Percentiles rank a stretch among this genome's conserved stretches.
Evolutionary conservation across 768 basidiomycete species (phyloP).

Genomic region (Suillus sp.): DNA sequence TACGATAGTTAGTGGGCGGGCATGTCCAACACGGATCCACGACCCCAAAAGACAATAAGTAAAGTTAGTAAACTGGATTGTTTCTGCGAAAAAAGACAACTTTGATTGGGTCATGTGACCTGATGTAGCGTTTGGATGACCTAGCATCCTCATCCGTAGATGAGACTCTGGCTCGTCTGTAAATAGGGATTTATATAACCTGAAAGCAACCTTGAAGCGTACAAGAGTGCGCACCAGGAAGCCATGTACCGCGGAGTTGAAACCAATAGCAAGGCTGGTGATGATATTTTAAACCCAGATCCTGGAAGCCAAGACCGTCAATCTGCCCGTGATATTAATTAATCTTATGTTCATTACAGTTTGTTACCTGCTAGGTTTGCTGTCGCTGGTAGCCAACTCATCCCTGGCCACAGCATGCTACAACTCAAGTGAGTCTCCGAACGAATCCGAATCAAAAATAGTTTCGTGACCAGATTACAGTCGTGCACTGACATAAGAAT

Average conservation of each 20-base stretch:
- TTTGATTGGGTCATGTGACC: background rate
- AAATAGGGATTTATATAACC: background rate
- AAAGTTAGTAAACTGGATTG: too few species aligned
- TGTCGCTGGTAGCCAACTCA: background rate
- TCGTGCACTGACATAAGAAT: background rate
- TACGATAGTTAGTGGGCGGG: too few species aligned
- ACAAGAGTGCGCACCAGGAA: too few species aligned
- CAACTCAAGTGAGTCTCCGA: background rate
- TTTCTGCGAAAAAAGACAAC: too few species aligned
- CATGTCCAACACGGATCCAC: too few species aligned
- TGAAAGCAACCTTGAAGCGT: too few species aligned
- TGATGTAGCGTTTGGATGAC: background rate
- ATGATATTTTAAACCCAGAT: too few species aligned
- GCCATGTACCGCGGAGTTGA: too few species aligned
- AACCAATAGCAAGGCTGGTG: too few species aligned
- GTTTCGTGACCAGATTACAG: background rate
- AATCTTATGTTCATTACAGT: background rate
- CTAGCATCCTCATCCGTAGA: background rate
- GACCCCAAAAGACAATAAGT: too few species aligned
- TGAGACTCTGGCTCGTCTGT: background rate
- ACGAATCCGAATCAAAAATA: background rate
- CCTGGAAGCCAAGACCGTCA: too few species aligned
- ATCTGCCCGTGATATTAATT: background rate
- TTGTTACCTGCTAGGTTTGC: background rate
- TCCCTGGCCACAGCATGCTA: background rate